Base-by-base conservation (phyloP, 768 basidiomycete species). In the Mycena rebaudengoi region DNA sequence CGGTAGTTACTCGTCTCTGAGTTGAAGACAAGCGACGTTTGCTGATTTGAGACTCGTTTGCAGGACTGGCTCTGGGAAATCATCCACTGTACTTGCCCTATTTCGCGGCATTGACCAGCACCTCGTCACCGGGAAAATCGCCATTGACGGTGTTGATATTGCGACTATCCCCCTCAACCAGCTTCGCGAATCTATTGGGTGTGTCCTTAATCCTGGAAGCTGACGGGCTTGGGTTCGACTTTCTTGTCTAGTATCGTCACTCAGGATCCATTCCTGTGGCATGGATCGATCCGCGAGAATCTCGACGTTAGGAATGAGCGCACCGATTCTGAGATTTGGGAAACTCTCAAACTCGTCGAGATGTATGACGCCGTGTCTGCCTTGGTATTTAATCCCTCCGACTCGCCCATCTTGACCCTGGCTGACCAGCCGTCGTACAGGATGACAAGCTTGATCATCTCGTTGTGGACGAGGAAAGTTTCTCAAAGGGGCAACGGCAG, bases 291-390 rank as follows among this genome's bases (percentile, higher is more conserved):
- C 28, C 56, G 56, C 45, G 56, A 58, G 45, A 58, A 58, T 29
- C 37, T 58, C 18, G 56, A 58, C 37, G 45, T 58, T n/a, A 49
- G 10, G 26, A 48, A 48, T 28, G 56, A 37, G 45, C 45, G 37
- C 45, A 48, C 33, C 33, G 56, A 58, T 58, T 37, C 35, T 21
- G 60, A 62, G 45, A 46, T 62, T 40, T 62, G 51, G 60, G 52
- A 62, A 43, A 54, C 60, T 5, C 60, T 62, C 35, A 62, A 55
- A 49, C 52, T 62, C 18, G 60, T 62, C 35, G 52, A 62, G 60
- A 62, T 62, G 60, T 62, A 54, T 48, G 60, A 55, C 21, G 44
- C 60, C 5, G 60, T 62, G 53, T 62, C 60, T n/a, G 33, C 43
- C 16, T 48, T 62, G 45, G 60, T 62, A 25, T 28, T 29, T 16